phyloP scores from a whole-genome alignment of 306 rosid species.

The Lablab purpureus region DNA sequence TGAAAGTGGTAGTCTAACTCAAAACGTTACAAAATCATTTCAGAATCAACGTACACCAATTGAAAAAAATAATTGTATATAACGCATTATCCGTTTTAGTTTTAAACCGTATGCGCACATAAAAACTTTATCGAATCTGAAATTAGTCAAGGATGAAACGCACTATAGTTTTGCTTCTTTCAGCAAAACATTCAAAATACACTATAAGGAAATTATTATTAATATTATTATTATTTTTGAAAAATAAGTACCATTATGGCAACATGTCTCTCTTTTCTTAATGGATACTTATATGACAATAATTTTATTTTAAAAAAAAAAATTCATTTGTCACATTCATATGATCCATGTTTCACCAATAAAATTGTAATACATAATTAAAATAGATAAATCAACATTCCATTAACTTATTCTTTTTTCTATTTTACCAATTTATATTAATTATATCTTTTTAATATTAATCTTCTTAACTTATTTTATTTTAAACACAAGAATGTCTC shows the following conservation, averaged over 20 bases:
- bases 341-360: too few species aligned
- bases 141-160: background rate
- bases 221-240: too few species aligned
- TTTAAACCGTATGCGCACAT: too few species aligned
- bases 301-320: background rate
- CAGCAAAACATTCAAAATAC: background rate
- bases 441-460: too few species aligned
- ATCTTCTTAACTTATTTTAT: too few species aligned
- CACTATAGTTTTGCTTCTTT: background rate
- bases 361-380: too few species aligned
- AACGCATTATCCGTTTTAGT: background rate
- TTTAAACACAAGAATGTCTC: too few species aligned
- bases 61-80: background rate
- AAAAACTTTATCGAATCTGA: background rate
- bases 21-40: background rate
- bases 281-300: background rate
- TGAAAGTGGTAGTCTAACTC: background rate
- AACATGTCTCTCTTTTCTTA: background rate
- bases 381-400: too few species aligned
- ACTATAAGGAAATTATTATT: too few species aligned
- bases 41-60: background rate
- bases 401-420: too few species aligned
- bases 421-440: too few species aligned
- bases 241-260: background rate
- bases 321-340: too few species aligned